Conservation (phyloP, 1,139 yeast species). For the Scheffersomyces cryptocercus region DNA sequence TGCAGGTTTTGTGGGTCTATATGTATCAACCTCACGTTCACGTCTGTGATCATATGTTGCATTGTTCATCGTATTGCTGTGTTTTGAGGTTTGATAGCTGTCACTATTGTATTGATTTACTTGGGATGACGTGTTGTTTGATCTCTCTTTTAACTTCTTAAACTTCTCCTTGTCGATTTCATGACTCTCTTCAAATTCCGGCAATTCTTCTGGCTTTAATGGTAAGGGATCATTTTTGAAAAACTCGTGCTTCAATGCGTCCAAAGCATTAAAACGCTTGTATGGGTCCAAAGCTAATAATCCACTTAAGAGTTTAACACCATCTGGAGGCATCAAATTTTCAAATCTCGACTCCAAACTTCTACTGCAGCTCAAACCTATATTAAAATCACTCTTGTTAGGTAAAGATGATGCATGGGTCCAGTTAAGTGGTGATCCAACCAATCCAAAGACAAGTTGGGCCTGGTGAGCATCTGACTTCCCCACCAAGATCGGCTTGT, state of each 20-base stretch:
- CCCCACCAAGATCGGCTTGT: slow-evolving; percentile 84
- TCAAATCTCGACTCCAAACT: slow-evolving; percentile 50
- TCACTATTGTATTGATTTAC: background rate
- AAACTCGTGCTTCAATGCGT: slow-evolving; percentile 71
- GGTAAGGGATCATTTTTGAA: slow-evolving; percentile 70
- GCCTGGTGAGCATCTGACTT: slow-evolving; percentile 90
- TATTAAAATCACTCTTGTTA: slow-evolving; percentile 46
- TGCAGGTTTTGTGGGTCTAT: background rate
- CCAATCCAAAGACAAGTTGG: slow-evolving; percentile 69
- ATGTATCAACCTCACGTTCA: background rate
- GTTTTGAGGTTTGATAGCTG: background rate
- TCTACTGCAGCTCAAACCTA: slow-evolving; percentile 52
- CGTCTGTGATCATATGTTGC: background rate
- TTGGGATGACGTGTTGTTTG: background rate
- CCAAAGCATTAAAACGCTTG: slow-evolving; percentile 72
- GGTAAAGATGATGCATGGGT: slow-evolving; percentile 67
- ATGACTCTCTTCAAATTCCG: slow-evolving; percentile 81
- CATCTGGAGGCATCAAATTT: slow-evolving; percentile 33
- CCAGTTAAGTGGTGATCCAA: slow-evolving; percentile 83
- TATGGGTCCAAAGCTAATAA: slow-evolving; percentile 68
- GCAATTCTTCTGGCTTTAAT: slow-evolving; percentile 53
- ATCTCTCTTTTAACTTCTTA: slow-evolving; percentile 33
- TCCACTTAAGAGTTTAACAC: slow-evolving; percentile 49
- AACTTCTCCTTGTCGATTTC: slow-evolving; percentile 77
- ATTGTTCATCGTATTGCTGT: background rate